Evolutionary conservation across 208 protist species (phyloP).

Genomic region (Trypanosoma mega): DNA sequence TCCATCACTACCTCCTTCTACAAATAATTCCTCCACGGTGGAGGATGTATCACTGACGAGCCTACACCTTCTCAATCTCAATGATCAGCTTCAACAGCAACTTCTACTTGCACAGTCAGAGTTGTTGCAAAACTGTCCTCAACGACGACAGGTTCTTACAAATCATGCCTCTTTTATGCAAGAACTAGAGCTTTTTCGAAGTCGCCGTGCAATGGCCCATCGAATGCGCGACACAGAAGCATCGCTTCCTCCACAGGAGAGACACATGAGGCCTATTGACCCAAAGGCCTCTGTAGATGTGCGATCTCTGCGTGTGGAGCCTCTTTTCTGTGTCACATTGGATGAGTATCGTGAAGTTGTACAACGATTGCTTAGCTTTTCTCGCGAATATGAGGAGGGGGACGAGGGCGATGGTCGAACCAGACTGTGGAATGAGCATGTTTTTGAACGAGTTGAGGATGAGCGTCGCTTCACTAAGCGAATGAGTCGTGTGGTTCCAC

Average conservation of each 20-base stretch:
- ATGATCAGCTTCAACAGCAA: slow-evolving; percentile 1
- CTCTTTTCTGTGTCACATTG: slow-evolving; percentile 24
- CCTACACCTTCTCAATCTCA: neutral
- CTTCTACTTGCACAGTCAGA: neutral
- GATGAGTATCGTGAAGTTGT: slow-evolving; percentile 22
- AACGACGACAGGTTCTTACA: neutral
- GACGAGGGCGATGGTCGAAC: neutral
- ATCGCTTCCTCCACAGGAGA: neutral
- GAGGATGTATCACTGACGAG: neutral
- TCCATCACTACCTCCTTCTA: neutral
- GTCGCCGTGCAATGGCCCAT: slow-evolving; percentile 13
- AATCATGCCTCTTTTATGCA: neutral
- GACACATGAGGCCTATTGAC: neutral
- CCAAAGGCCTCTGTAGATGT: slow-evolving; percentile 7
- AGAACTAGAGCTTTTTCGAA: slow-evolving; percentile 21
- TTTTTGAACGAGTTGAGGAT: slow-evolving; percentile 11
- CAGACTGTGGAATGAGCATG: slow-evolving; percentile 26
- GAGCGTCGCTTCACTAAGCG: slow-evolving; percentile 15
- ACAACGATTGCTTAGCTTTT: neutral
- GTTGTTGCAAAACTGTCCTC: neutral
- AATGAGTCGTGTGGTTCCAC: slow-evolving; percentile 3
- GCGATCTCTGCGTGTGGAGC: slow-evolving; percentile 11
- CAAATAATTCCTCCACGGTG: neutral
- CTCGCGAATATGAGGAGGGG: neutral
- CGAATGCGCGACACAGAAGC: slow-evolving; percentile 11